Conservation (phyloP, 495 filamentous ascomycete species). For the Cudoniella acicularis region DNA sequence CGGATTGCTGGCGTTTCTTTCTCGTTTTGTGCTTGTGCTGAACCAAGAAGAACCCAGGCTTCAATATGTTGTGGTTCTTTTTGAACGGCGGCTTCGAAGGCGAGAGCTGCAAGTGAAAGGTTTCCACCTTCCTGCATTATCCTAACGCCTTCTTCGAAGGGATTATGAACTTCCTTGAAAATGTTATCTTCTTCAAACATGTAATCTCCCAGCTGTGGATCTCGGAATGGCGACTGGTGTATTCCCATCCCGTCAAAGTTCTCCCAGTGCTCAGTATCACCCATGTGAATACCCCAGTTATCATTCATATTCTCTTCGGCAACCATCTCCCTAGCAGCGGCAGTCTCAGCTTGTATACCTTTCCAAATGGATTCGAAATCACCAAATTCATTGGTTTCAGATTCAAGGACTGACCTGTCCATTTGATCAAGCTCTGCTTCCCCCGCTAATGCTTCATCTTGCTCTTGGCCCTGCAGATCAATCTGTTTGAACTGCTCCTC, state of each 20-base stretch:
- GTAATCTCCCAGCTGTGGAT: slow-evolving; percentile 81
- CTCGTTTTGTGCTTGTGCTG: slow-evolving; percentile 94
- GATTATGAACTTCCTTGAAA: slow-evolving; percentile 70
- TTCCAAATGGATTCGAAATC: slow-evolving; percentile 90
- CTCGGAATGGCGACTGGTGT: slow-evolving; percentile 54
- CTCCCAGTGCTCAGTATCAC: slow-evolving; percentile 67
- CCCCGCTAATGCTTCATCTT: slow-evolving; percentile 55
- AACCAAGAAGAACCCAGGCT: slow-evolving; percentile 88
- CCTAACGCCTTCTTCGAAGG: slow-evolving; percentile 85
- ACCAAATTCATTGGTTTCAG: slow-evolving; percentile 60
- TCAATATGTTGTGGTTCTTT: slow-evolving; percentile 82
- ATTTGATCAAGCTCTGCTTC: slow-evolving; percentile 87
- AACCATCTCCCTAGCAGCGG: slow-evolving; percentile 63
- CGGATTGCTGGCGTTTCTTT: slow-evolving; percentile 97
- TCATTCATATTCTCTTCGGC: slow-evolving; percentile 58
- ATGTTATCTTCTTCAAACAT: slow-evolving; percentile 92
- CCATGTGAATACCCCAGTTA: slow-evolving; percentile 56
- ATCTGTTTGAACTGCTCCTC: slow-evolving; percentile 92
- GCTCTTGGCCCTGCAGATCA: slow-evolving; percentile 62
- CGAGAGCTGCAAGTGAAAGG: slow-evolving; percentile 86
- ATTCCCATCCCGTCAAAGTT: slow-evolving; percentile 61
- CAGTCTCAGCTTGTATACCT: slow-evolving; percentile 78
- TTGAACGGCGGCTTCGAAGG: slow-evolving; percentile 96
- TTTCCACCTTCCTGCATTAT: slow-evolving; percentile 93
- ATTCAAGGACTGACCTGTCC: slow-evolving; percentile 73